Base-by-base conservation (phyloP, 495 filamentous ascomycete species). In the Durotheca rogersii region DNA sequence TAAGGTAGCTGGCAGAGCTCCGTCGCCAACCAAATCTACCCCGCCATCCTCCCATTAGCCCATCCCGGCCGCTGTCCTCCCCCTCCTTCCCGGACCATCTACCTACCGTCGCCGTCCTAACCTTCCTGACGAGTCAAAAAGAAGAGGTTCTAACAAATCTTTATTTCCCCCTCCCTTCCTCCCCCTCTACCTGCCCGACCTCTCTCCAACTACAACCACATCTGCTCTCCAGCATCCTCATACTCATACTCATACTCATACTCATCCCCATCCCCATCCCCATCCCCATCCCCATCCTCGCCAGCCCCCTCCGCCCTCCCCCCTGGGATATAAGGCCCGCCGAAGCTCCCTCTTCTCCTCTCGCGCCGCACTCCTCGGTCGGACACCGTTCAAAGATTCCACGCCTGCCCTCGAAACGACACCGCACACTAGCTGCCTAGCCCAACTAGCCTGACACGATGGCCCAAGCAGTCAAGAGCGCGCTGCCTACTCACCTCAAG, bases 401-500 rank as follows among this genome's bases (percentile, higher is more conserved):
- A n/a, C n/a, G n/a, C n/a, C n/a, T n/a, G n/a, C 40, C 36, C 12
- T 42, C 46, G 42, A 53, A 38, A 23, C 16, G 20, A 25, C 12
- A 50, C 23, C 23, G 37, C 42, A 35, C 27, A 47, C 23, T 27
- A 9, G 4, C 23, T 27, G 23, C 23, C 23, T 27, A 27, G 4
- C 23, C 9, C 23, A 4, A 9, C 23, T 27, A 27, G 4, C 23
- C 9, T 9, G 4, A 9, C 66, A 86, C 64, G 68, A 93, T 92
- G 88, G 81, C 86, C 45, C 70, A 81, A 48, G 80, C 78, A 65
- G 76, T 85, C 58, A 81, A 76, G 70, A 81, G 75, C 59, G 85
- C 86, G 6, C 69, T 96, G 36, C 90, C 90, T 45, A 69, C 85
- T 12, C 91, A 94, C 75, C 81, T 96, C 51, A 88, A 86, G 76